Base-by-base conservation (phyloP, 352 stramenopile species). In the Phytophthora colocasiae region DNA sequence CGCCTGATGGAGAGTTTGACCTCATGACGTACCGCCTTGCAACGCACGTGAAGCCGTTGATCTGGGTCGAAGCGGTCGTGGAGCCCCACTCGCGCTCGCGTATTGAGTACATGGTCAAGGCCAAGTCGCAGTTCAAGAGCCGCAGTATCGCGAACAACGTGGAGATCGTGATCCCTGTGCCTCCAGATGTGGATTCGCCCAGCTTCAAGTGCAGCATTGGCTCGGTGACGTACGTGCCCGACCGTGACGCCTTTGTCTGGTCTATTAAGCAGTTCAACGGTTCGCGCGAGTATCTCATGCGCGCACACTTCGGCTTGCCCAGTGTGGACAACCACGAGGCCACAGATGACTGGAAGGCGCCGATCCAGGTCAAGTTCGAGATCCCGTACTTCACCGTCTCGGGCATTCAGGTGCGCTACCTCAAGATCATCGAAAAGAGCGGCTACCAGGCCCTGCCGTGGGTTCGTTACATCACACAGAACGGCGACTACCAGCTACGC, bases 371-470 rank as follows among this genome's bases (percentile, higher is more conserved):
- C 57, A 98, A 99, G 71, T 99, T 99, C 78, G 97, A 98, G 77
- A 97, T 98, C 57, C 93, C 93, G 31, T 97, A 97, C 77, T 98
- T 98, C 61, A 98, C 93, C 31, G 96, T 99, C 40, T 98, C 92
- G 56, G 96, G 97, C 27, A 98, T 99, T 66, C 97, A 99, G 74
- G 98, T 99, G 55, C 94, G 98, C 46, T 99, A 99, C 88, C 88
- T 99, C 55, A 99, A 99, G 88, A 99, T 99, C 77, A 99, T 99
- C 77, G 98, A 99, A 84, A 99, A 98, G 80, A 99, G 91, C 76
- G 98, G 98, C 31, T 99, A 99, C 86, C 94, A 99, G 77, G 97
- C 98, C 45, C 81, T 99, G 56, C 98, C 97, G 53, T 99, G 98
- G 98, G 98, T 99, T 52, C 89, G 96, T 49, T 99, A 99, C 87